Conservation (phyloP, 495 filamentous ascomycete genomes). For the Xylaria cubensis region DNA sequence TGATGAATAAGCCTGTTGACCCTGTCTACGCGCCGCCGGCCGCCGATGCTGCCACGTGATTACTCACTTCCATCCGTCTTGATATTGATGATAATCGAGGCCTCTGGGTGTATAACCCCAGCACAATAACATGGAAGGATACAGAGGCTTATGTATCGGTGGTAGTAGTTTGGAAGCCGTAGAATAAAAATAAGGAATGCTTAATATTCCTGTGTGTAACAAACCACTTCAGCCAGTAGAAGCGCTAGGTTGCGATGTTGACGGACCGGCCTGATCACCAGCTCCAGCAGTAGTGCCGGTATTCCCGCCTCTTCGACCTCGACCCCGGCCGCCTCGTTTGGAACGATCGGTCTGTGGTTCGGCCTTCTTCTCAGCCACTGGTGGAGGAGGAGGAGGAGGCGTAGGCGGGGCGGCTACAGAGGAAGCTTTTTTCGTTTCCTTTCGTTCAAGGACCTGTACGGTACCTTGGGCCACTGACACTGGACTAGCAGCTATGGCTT, state of each 20-base stretch:
- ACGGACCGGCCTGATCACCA: conserved; percentile 17
- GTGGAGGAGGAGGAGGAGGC: conserved; percentile 9
- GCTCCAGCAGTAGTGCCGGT: conserved; percentile 1
- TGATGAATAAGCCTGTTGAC: neutral
- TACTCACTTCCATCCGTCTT: neutral
- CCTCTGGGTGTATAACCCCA: neutral
- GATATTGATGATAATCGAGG: neutral
- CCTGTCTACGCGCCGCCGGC: neutral
- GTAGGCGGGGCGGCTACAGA: conserved; percentile 5
- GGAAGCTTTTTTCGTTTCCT: conserved; percentile 55
- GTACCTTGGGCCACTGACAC: conserved; percentile 81
- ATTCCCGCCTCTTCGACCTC: conserved; percentile 26
- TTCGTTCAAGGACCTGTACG: conserved; percentile 84
- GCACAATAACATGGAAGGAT: neutral
- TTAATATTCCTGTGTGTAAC: neutral
- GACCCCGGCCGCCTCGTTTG: conserved; percentile 25
- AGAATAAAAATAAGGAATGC: neutral
- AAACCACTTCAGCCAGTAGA: conserved; percentile 16
- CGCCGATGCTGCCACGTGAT: neutral
- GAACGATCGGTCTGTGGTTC: conserved; percentile 27
- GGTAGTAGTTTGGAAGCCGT: neutral
- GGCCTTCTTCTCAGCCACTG: conserved; percentile 18
- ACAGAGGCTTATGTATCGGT: neutral
- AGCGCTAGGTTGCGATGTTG: conserved; percentile 12
- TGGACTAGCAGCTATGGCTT: conserved; percentile 81